These are phyloP conservation scores for Cenococcum geophilum DNA, from an alignment of 495 filamentous ascomycete species.

Conservation along the genomic window DNA sequence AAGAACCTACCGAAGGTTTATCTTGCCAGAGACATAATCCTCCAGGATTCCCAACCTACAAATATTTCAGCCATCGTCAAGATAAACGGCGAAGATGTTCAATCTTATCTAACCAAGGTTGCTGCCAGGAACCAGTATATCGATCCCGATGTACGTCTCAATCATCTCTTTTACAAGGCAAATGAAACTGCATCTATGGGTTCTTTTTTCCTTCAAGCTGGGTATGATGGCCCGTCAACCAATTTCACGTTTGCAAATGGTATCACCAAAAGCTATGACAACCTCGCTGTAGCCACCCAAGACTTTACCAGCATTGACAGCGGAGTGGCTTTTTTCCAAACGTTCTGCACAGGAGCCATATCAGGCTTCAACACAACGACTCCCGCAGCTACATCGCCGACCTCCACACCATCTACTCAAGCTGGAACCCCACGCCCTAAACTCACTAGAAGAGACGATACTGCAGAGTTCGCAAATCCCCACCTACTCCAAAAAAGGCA, in stretches of 20 bases:
- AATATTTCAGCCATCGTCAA: slow-evolving; percentile 15
- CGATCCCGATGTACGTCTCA: slow-evolving; percentile 44
- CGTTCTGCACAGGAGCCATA: slow-evolving; percentile 12
- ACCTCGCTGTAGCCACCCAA: slow-evolving; percentile 35
- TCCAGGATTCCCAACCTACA: background rate
- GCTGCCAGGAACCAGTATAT: slow-evolving; percentile 33
- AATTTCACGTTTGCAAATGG: slow-evolving; percentile 46
- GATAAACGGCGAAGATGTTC: slow-evolving; percentile 41
- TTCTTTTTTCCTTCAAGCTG: slow-evolving; percentile 11
- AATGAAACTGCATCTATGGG: slow-evolving; percentile 24
- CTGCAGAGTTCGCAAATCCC: background rate
- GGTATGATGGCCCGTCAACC: slow-evolving; percentile 35
- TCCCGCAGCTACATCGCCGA: background rate
- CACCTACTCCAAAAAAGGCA: slow-evolving; percentile 12
- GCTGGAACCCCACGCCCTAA: no score
- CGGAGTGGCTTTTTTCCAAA: slow-evolving; percentile 17
- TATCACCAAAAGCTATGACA: slow-evolving; percentile 33
- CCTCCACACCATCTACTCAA: background rate
- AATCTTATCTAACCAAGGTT: slow-evolving; percentile 33
- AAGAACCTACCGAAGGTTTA: slow-evolving; percentile 23
- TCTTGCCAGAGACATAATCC: slow-evolving; percentile 20
- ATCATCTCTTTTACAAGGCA: slow-evolving; percentile 39
- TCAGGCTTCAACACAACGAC: background rate
- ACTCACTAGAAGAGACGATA: background rate
- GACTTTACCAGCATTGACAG: slow-evolving; percentile 7